Percentiles rank a stretch among this genome's conserved stretches.
Evolutionary conservation across 1,139 yeast species (phyloP).

Genomic region (Blastobotrys indianensis): DNA sequence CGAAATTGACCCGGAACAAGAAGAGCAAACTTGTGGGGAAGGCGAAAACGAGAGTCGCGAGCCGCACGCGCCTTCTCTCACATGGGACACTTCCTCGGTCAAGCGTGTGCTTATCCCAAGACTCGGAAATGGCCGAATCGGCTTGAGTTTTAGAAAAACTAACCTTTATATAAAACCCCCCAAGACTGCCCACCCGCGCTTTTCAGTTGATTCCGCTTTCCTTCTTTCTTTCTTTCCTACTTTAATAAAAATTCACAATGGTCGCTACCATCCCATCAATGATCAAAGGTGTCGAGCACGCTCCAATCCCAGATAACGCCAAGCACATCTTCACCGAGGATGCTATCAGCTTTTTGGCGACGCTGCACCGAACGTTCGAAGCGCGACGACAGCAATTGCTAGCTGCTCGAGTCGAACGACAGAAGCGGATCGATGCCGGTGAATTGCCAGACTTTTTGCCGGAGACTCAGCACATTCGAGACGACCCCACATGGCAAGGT

Average conservation of each 20-base stretch:
- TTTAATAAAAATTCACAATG: slow-evolving; percentile 22
- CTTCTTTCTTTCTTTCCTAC: not conserved
- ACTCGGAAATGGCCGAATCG: slow-evolving; percentile 4
- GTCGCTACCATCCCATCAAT: slow-evolving; percentile 30
- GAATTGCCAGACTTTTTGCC: slow-evolving; percentile 67
- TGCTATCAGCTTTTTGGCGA: slow-evolving; percentile 67
- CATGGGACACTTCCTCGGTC: too few species aligned
- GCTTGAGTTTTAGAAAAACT: too few species aligned
- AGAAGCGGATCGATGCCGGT: slow-evolving; percentile 59
- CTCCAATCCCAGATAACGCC: slow-evolving; percentile 22
- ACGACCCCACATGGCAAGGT: slow-evolving; percentile 74
- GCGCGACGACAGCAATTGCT: slow-evolving; percentile 55
- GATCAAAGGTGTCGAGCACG: slow-evolving; percentile 29
- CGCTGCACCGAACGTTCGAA: slow-evolving; percentile 67
- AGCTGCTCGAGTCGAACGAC: slow-evolving; percentile 54
- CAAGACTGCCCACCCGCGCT: not conserved
- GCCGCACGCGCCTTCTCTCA: too few species aligned
- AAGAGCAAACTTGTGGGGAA: too few species aligned
- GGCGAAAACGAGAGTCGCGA: too few species aligned
- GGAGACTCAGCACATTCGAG: slow-evolving; percentile 63
- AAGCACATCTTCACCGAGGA: slow-evolving; percentile 52
- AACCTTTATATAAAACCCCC: not conserved
- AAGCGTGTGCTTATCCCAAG: too few species aligned
- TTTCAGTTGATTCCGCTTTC: slow-evolving; percentile 1
- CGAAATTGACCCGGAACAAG: too few species aligned